Evolutionary conservation across 306 rosid genomes (phyloP), one percentile per base, ranked within the genome.

Genomic region (Rosa rugosa): DNA sequence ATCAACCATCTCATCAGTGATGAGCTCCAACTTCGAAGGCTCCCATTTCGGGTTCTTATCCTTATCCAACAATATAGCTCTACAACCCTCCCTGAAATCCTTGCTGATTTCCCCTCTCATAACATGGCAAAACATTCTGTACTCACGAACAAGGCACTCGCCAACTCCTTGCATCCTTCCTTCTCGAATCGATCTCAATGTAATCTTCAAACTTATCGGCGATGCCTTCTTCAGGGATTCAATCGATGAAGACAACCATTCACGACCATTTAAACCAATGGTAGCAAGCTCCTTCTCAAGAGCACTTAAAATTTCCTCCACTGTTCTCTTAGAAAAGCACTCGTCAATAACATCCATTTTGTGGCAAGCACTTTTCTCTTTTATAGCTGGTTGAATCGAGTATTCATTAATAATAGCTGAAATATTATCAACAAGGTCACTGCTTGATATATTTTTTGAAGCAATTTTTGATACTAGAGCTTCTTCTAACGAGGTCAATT

Each of bases 31-130:
- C n/a, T 60, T 76, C 14, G 31, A 60, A 69, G 84, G 80, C 16
- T 81, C 27, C 84, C 84, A 81, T 71, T 92, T 92, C 1, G 97
- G 97, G 64, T 90, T 94, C 86, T 76, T 87, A 79, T 92, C 98
- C 75, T 94, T 94, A 73, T 92, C 96, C 81, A 87, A 59, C 77
- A 92, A 73, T 79, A 89, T 63, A 80, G 98, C 98, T 86, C 97
- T 88, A 72, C 92, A 89, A 80, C 98, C 98, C 93, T 94, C 98
- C 2, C 75, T 68, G 75, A 89, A 88, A 83, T 94, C 98, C 85
- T 76, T 89, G 94, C 94, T 92, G 86, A 85, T 81, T 64, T 85
- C 78, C 50, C 96, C 94, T 83, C 41, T 83, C 64, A 90, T 7
- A 60, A 89, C 78, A 76, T 90, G 94, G 71, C 91, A 89, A 72